Base-by-base conservation (phyloP, 2,329 filamentous ascomycete species). In the Ophiostoma pallidulum region DNA sequence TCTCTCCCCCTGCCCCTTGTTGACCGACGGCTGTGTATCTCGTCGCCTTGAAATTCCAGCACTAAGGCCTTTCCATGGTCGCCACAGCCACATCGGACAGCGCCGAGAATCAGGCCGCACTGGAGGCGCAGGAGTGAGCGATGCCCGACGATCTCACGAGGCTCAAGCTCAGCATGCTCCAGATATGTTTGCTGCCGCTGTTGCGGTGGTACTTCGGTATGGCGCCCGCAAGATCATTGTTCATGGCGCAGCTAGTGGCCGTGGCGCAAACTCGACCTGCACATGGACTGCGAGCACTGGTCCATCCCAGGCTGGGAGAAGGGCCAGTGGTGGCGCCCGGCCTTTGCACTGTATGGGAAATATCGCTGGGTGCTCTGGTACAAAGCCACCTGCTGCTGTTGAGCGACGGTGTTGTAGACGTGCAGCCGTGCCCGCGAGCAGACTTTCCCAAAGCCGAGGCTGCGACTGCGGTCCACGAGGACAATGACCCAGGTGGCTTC, bases 311-410 rank as follows among this genome's bases (percentile, higher is more conserved):
- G 75, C 0, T 94, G 89, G 87, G 89, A 95, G 63, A 84, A 85
- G 56, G 85, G 87, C 0, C 64, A 95, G 50, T 76, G 89, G 52
- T 92, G 91, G 62, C 78, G 89, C 44, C 75, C 95, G 37, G 88
- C 86, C 1, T 95, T 89, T 88, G 88, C 86, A 2, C 66, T 95
- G 45, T 94, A 92, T 62, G 90, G 92, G 82, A 87, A 95, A 66
- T 90, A 96, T 64, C 92, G 86, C 64, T 88, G 84, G 83, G 80
- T 36, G 81, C 83, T 6, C 66, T 88, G 24, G 78, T 86, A 29
- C 81, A 86, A 57, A 84, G 84, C 54, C 77, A 84, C n/a, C 84
- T 84, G 4, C 45, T 42, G 24, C 50, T 49, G 42, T 32, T 51
- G 16, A 28, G 36, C 41, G 32, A 36, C 32, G 41, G 36, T 20